Base-by-base conservation (phyloP, 169 alveolate genomes). In the Plasmodium sp. region DNA sequence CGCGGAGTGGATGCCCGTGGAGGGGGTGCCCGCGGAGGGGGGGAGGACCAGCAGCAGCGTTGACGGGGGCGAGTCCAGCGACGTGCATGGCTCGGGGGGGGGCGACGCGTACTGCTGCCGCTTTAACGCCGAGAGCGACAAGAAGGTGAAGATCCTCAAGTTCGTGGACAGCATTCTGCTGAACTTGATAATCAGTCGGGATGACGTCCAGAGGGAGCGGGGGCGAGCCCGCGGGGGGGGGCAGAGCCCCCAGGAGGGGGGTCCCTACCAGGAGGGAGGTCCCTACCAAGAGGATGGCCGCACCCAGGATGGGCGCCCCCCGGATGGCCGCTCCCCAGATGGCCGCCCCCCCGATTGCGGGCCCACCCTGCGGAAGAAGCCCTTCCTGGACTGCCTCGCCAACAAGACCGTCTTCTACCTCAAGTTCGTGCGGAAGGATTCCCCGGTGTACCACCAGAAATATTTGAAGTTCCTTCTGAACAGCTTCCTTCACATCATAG, bases 101-200 rank as follows among this genome's bases (percentile, higher is more conserved):
- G 12, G 39, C 6, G 77, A 18, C 14, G 77, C 77, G n/a, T 67
- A 67, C 77, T 67, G 77, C 12, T 67, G 18, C 77, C 77, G 5
- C 77, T 67, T 67, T 31, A 67, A 83, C 91, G 56, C 39, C 1
- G 39, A 31, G 9, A 58, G 79, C 22, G 79, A 90, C 7, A 90
- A 80, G 27, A 90, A 90, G 36, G 72, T 80, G 39, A 67, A 79
- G 36, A 79, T 90, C n/a, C 72, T 90, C 18, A 90, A 90, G 33
- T 90, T 39, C 71, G 14, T 90, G 16, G 94, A 90, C 58, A 90
- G 94, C 58, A 79, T 90, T 31, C 31, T 90, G 48, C 71, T 90
- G 12, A 90, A 90, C 43, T 22, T 90, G 34, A 80, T 90, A 7
- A 90, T 90, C 18, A 90, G 71, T 39, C 4, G 88, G 39, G 82